Base-by-base conservation (phyloP, 148 eudicot genomes). In the Spergularia marina region DNA sequence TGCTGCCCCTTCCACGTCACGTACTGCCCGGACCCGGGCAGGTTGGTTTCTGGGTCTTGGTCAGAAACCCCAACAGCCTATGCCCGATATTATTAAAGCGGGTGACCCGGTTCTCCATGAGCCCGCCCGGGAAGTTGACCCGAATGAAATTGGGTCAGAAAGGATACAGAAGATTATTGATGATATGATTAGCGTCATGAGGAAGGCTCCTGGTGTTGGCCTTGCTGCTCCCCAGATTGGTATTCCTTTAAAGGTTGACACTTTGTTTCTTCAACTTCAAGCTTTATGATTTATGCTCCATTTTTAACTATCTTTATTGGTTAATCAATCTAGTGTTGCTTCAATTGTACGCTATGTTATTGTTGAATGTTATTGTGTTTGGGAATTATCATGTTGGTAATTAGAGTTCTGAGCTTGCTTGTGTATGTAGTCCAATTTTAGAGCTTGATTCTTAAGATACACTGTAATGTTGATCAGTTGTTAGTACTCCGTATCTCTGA, bases 191-290 rank as follows among this genome's bases (percentile, higher is more conserved):
- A 49, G 18, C 65, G 97, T 90, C 15, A 94, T 94, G 98, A 88
- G 98, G 74, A 77, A 58, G 53, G 92, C 94, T 36, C 98, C 98
- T 82, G 97, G 98, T 12, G 98, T 95, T 81, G 98, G 98, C 39
- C 94, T 95, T 82, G 98, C 98, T 78, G 97, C 98, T 73, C 94
- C 98, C 23, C 98, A 95, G 59, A 92, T 95, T 88, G 98, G 98
- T 8, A 65, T 92, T 52, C 96, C 98, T 25, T 78, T 95, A 74
- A 89, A 85, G 97, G 98, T 94, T 53, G 12, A 4, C 5, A 21
- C 41, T 58, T 74, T 44, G 12, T 23, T 55, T 53, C 70, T 53
- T 3, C 0, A 6, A 7, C 49, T 17, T 62, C 68, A 7, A 10
- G 14, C 61, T 55, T 23, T 2, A 0, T 34, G 53, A 16, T 25